phyloP scores from a whole-genome alignment of 208 protist genomes.

The Zelonia costaricensis region DNA sequence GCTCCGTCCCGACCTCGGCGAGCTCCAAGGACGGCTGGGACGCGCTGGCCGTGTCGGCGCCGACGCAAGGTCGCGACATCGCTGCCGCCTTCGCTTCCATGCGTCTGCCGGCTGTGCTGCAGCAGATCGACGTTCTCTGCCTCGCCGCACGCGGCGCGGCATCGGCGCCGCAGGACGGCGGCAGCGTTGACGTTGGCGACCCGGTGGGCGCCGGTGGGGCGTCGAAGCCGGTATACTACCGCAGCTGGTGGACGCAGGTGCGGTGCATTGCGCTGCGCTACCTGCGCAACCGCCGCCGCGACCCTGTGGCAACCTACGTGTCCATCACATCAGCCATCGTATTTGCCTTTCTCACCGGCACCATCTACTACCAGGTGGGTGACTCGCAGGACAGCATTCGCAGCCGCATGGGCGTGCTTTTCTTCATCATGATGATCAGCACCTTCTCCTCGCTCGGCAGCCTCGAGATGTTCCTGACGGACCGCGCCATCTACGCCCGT shows the following conservation, averaged over 20 bases:
- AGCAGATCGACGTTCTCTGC: slow-evolving; percentile 7
- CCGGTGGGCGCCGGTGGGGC: background rate
- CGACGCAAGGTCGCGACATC: slow-evolving; percentile 42
- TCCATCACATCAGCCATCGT: slow-evolving; percentile 48
- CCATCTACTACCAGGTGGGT: slow-evolving; percentile 72
- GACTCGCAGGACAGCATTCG: slow-evolving; percentile 47
- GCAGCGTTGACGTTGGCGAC: background rate
- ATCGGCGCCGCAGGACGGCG: background rate
- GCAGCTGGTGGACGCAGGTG: slow-evolving; percentile 50
- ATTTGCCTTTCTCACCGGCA: slow-evolving; percentile 68
- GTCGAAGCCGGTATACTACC: too few species aligned
- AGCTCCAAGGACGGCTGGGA: slow-evolving; percentile 8
- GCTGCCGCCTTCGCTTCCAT: slow-evolving; percentile 45
- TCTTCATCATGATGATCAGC: slow-evolving; percentile 78
- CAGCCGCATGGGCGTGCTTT: slow-evolving; percentile 70
- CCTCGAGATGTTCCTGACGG: slow-evolving; percentile 56
- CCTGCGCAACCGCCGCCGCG: slow-evolving; percentile 58
- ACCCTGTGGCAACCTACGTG: slow-evolving; percentile 52
- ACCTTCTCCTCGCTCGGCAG: slow-evolving; percentile 55
- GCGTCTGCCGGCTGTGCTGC: slow-evolving; percentile 26
- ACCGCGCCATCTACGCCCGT: slow-evolving; percentile 56
- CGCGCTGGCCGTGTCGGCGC: background rate
- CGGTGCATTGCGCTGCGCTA: slow-evolving; percentile 53
- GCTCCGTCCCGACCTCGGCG: background rate
- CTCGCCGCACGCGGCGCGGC: background rate